Conservation (phyloP, 1,139 yeast species). For the Hansenula lynferdii region DNA sequence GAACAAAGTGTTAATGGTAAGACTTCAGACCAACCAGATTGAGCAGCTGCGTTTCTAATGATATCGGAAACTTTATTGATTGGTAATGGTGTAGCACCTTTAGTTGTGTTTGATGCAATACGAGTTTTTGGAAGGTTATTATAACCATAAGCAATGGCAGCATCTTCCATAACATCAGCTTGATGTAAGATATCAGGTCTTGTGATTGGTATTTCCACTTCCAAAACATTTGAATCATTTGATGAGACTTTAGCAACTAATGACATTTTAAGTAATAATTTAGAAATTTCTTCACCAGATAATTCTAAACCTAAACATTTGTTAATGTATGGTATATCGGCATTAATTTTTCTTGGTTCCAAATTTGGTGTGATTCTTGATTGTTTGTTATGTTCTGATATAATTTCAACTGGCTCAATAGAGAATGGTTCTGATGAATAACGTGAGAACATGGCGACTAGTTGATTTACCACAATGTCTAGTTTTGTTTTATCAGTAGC, state of each 20-base stretch:
- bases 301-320: constrained; percentile 83
- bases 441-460: constrained; percentile 94
- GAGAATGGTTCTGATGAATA: constrained; percentile 75
- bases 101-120: constrained; percentile 74
- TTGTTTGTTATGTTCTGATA: constrained; percentile 78
- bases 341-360: constrained; percentile 60
- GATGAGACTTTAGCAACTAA: constrained; percentile 55
- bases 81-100: constrained; percentile 80
- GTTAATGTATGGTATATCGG: constrained; percentile 84
- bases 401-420: constrained; percentile 83
- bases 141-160: constrained; percentile 94
- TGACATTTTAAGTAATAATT: constrained; percentile 77
- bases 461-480: constrained; percentile 83
- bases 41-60: constrained; percentile 84
- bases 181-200: constrained; percentile 95
- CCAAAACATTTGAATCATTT: constrained; percentile 46
- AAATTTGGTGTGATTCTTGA: constrained; percentile 75
- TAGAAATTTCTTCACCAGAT: constrained; percentile 60
- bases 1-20: constrained; percentile 94
- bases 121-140: constrained; percentile 81
- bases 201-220: constrained; percentile 83
- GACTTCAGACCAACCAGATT: constrained; percentile 95
- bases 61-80: constrained; percentile 90
- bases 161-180: constrained; percentile 99
- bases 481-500: constrained; percentile 95